Evolutionary conservation across 1,139 yeast species (phyloP).

Genomic region (Taphrina betulina): DNA sequence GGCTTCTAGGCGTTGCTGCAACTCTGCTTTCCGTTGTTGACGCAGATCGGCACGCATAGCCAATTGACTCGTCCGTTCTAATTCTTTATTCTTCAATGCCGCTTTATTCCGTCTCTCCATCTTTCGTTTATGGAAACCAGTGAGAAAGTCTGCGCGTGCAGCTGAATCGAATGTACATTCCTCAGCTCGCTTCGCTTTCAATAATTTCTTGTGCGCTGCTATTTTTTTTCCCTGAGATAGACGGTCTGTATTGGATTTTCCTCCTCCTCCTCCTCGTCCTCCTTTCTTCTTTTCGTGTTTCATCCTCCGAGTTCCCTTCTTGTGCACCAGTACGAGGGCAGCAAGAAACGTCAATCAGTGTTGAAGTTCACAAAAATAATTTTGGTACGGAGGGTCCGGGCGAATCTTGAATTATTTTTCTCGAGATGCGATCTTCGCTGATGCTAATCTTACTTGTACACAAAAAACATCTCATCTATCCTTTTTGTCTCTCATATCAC

Average conservation of each 20-base stretch:
- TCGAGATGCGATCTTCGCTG: too few relatives aligned
- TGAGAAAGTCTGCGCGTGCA: slow-evolving; percentile 59
- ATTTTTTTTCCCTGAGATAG: slow-evolving; percentile 25
- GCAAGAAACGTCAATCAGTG: too few relatives aligned
- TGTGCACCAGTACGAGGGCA: too few relatives aligned
- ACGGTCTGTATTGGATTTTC: slow-evolving; percentile 23
- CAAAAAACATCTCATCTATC: too few relatives aligned
- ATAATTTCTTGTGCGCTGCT: slow-evolving; percentile 13
- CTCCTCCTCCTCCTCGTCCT: background rate
- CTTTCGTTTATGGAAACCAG: slow-evolving; percentile 95
- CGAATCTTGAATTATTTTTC: too few relatives aligned
- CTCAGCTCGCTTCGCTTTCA: slow-evolving; percentile 13
- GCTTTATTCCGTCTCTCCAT: slow-evolving; percentile 85
- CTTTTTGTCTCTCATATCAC: too few relatives aligned
- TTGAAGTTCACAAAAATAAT: too few relatives aligned
- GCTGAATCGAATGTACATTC: slow-evolving; percentile 31
- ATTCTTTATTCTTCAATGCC: slow-evolving; percentile 68
- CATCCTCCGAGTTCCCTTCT: too few relatives aligned
- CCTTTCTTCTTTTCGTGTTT: background rate
- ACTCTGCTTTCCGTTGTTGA: slow-evolving; percentile 65
- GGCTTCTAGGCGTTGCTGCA: slow-evolving; percentile 61
- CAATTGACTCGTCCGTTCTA: slow-evolving; percentile 67
- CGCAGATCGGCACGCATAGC: slow-evolving; percentile 67
- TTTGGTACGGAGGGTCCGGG: too few relatives aligned
- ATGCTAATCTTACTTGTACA: too few relatives aligned